These are phyloP conservation scores for Penicillium concentricum DNA, from an alignment of 2,329 filamentous ascomycete genomes.

Conservation along the genomic window DNA sequence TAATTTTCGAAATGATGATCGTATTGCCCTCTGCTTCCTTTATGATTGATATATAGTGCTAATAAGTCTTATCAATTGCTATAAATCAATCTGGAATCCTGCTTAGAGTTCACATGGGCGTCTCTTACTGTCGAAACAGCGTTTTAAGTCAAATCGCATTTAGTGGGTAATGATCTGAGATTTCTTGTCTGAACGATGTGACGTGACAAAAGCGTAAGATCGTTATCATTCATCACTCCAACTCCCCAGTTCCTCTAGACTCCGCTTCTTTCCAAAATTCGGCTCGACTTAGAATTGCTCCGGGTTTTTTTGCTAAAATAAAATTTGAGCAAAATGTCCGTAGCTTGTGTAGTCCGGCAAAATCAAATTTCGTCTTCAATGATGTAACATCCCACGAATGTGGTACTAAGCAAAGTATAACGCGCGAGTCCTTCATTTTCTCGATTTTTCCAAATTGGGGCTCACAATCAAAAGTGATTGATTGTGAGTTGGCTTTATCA, in stretches of 20 bases:
- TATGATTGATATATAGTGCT: too few species aligned
- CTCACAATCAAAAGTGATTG: neutral
- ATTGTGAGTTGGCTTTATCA: neutral
- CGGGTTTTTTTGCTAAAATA: neutral
- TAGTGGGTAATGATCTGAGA: neutral
- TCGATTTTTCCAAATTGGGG: neutral
- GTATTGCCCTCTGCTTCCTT: too few species aligned
- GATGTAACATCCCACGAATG: neutral
- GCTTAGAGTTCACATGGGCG: neutral
- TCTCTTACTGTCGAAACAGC: neutral
- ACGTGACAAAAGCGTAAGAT: neutral
- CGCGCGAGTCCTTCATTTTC: neutral
- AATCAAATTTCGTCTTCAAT: neutral
- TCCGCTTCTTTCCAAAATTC: neutral
- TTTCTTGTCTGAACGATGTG: neutral
- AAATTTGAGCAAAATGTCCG: neutral
- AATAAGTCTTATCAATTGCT: too few species aligned
- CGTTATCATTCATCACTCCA: neutral
- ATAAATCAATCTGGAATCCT: neutral
- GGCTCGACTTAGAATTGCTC: neutral
- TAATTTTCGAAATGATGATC: too few species aligned
- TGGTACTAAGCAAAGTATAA: neutral
- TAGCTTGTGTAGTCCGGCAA: neutral
- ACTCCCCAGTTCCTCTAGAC: neutral
- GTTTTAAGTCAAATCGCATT: neutral